Conservation (phyloP, 768 basidiomycete genomes). For the Kwoniella bestiolae region DNA sequence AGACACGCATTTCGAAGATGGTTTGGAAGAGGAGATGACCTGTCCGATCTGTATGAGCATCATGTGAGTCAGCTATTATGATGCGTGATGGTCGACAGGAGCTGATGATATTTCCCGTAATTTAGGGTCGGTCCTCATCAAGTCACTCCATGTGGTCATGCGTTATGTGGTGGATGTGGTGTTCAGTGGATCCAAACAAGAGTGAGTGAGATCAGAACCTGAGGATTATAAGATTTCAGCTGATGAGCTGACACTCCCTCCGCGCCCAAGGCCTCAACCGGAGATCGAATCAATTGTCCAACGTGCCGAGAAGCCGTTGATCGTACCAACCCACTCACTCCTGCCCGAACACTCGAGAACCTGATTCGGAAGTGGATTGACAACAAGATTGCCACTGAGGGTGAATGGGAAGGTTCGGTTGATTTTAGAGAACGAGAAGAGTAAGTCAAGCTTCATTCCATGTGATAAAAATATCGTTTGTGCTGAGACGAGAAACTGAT, state of each 20-base stretch:
- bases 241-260: neutral
- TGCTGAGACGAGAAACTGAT: too few species aligned
- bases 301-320: slow-evolving; percentile 15
- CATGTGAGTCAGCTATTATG: slow-evolving; percentile 18
- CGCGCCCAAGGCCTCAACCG: slow-evolving; percentile 2
- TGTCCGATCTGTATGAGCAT: slow-evolving; percentile 21
- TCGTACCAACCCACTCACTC: slow-evolving; percentile 10
- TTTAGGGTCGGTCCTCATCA: slow-evolving; percentile 28
- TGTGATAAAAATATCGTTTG: too few species aligned
- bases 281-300: slow-evolving; percentile 18
- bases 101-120: neutral
- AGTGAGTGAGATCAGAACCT: slow-evolving; percentile 7
- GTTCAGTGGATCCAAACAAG: slow-evolving; percentile 22
- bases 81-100: neutral
- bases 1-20: slow-evolving; percentile 8
- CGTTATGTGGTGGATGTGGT: slow-evolving; percentile 22
- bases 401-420: slow-evolving; percentile 21
- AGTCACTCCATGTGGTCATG: slow-evolving; percentile 27
- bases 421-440: slow-evolving; percentile 23
- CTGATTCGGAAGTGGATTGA: slow-evolving; percentile 25
- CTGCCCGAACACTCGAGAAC: slow-evolving; percentile 16
- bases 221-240: neutral
- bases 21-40: slow-evolving; percentile 20
- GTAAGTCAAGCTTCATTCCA: slow-evolving; percentile 7
- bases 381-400: slow-evolving; percentile 1